Conservation (phyloP, 345 rosid genomes). For the Alliaria petiolata region DNA sequence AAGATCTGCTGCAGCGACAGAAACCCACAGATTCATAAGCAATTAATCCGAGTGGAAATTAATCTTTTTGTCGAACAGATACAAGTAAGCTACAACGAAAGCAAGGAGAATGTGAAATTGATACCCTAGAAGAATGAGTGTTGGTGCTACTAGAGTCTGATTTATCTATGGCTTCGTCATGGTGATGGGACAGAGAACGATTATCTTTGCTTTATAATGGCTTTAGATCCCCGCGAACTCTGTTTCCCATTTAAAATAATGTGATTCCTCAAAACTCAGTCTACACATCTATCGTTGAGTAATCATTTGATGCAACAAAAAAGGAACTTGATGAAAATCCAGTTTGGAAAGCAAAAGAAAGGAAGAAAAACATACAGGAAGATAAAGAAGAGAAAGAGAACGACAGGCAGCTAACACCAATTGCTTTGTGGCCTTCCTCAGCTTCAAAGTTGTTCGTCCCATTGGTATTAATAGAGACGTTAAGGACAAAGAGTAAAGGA, state of each 20-base stretch:
- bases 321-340: background rate
- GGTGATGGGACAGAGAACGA: constrained; percentile 20
- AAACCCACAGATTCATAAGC: background rate
- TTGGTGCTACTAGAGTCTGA: constrained; percentile 37
- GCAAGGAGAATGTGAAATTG: too few relatives aligned
- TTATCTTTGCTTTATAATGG: constrained; percentile 2
- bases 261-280: background rate
- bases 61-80: too few relatives aligned
- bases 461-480: constrained; percentile 18
- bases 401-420: constrained; percentile 71
- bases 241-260: too few relatives aligned
- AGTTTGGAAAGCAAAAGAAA: background rate
- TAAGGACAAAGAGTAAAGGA: constrained; percentile 7
- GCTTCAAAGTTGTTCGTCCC: constrained; percentile 45
- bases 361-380: constrained; percentile 33
- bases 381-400: constrained; percentile 37
- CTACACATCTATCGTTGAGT: background rate
- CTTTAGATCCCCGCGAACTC: background rate
- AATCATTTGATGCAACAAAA: too few relatives aligned
- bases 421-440: constrained; percentile 58
- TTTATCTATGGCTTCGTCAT: constrained; percentile 27
- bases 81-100: background rate
- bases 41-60: background rate
- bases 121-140: constrained; percentile 41
- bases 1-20: constrained; percentile 42